Conservation (phyloP, 2,329 filamentous ascomycete species). For the Sporothrix inflata region DNA sequence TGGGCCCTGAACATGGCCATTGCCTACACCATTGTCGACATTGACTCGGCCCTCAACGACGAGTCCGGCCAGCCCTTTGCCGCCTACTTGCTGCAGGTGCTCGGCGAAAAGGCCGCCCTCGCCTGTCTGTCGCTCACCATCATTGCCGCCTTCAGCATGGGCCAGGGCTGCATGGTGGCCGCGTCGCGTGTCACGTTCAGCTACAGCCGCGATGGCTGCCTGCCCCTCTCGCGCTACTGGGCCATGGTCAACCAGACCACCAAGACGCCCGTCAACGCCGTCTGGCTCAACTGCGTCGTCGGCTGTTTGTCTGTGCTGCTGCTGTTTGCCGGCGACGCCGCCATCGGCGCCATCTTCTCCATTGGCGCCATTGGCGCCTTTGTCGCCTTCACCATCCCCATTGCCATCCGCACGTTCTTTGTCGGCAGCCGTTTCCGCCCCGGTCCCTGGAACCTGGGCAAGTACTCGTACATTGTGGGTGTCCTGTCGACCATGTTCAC, state of each 20-base stretch:
- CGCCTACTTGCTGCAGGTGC: constrained; percentile 67
- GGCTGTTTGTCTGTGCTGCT: constrained; percentile 65
- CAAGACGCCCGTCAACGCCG: constrained; percentile 69
- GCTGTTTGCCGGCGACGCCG: constrained; percentile 64
- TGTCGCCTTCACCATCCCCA: constrained; percentile 61
- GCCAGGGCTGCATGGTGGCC: constrained; percentile 71
- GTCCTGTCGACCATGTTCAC: constrained; percentile 62
- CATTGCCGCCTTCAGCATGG: constrained; percentile 71
- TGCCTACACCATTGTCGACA: constrained; percentile 71
- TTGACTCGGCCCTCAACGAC: constrained; percentile 60
- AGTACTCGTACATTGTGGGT: constrained; percentile 61
- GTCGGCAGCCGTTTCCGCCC: constrained; percentile 66
- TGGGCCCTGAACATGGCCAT: constrained; percentile 76
- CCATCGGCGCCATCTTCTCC: constrained; percentile 69
- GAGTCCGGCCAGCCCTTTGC: constrained; percentile 72
- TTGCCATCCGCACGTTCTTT: constrained; percentile 61
- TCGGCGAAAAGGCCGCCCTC: constrained; percentile 62
- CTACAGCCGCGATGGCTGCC: constrained; percentile 72
- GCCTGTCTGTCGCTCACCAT: constrained; percentile 68
- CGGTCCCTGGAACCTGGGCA: constrained; percentile 71
- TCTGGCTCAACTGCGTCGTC: constrained; percentile 66
- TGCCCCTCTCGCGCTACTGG: constrained; percentile 63
- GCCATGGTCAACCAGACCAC: constrained; percentile 63
- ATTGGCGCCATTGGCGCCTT: constrained; percentile 72
- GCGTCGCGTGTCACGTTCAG: constrained; percentile 70